Base-by-base conservation (phyloP, 2,329 filamentous ascomycete species). In the Hortaea werneckii region DNA sequence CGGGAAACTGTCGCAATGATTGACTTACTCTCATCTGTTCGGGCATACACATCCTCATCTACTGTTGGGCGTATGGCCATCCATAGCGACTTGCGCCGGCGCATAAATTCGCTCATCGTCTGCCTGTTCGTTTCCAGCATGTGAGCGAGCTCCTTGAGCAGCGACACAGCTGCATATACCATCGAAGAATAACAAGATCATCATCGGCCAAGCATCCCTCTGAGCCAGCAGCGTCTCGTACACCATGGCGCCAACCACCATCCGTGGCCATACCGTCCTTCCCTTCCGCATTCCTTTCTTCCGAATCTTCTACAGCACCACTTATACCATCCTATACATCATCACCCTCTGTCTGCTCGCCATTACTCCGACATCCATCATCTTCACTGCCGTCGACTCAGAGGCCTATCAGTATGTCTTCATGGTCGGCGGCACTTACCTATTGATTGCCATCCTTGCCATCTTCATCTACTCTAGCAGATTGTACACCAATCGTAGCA, bases 401-500 rank as follows among this genome's bases (percentile, higher is more conserved):
- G 52, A 69, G 43, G 82, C 87, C 56, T 71, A 80, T 42, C 85
- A 85, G 65, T 92, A 95, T 65, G 79, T 94, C 58, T 84, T 92
- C 68, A 82, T 92, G 60, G 78, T 95, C 55, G 78, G 79, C 44
- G 80, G 85, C 48, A 77, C 78, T 57, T 94, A 94, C 62, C 67
- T 89, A 46, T 69, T 87, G 41, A 87, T 87, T 9, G 71, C 83
- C 40, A 50, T 85, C 40, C 68, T 88, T 44, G 77, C 87, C 38
- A 66, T 79, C 39, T 79, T 94, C 57, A 78, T 95, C 58, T 95
- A 94, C 64, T 77, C 82, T 45, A 79, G 81, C 44, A 77, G 92
- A n/a, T 77, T 95, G 13, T 95, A 90, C 67, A 86, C 90, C 44
- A 94, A 87, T 59, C 80, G 86, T 51, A 84, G 77, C 40, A 80